Percentiles rank a stretch among this genome's conserved stretches.
phyloP scores from a whole-genome alignment of 2,329 filamentous ascomycete genomes.

The Calycina herbarum region DNA sequence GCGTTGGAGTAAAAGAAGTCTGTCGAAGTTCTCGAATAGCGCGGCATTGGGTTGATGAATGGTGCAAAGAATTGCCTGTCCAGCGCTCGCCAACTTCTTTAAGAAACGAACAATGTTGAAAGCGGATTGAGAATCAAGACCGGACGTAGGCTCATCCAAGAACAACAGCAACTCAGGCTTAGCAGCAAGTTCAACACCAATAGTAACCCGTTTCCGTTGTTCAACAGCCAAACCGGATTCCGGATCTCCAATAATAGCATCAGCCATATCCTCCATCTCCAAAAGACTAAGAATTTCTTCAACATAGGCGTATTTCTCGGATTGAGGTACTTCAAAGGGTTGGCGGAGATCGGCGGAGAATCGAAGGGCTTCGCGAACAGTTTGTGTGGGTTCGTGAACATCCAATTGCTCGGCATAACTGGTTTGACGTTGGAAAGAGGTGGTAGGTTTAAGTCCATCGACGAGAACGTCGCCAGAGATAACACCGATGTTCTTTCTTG shows the following conservation, averaged over 20 bases:
- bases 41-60: conserved; percentile 72
- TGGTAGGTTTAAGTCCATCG: conserved; percentile 57
- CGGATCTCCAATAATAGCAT: conserved; percentile 63
- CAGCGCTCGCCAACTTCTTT: conserved; percentile 57
- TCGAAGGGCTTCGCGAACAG: conserved; percentile 65
- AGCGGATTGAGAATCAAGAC: conserved; percentile 57
- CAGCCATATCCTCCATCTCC: conserved; percentile 65
- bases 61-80: conserved; percentile 69
- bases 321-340: conserved; percentile 54
- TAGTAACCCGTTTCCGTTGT: conserved; percentile 67
- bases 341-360: conserved; percentile 66
- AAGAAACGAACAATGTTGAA: conserved; percentile 63
- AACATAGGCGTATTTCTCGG: conserved; percentile 65
- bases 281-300: conserved; percentile 65
- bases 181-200: conserved; percentile 59
- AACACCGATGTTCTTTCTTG: conserved; percentile 64
- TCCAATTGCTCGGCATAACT: conserved; percentile 67
- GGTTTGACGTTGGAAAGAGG: conserved; percentile 62
- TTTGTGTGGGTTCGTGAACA: conserved; percentile 61
- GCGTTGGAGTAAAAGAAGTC: conserved; percentile 60
- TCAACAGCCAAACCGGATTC: conserved; percentile 63
- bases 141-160: conserved; percentile 60
- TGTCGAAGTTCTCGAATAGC: conserved; percentile 69
- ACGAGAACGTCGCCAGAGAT: conserved; percentile 63
- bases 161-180: conserved; percentile 60